Evolutionary conservation across 2,329 filamentous ascomycete genomes (phyloP), one percentile per base, ranked within the genome.

Genomic region (Periconia digitata): DNA sequence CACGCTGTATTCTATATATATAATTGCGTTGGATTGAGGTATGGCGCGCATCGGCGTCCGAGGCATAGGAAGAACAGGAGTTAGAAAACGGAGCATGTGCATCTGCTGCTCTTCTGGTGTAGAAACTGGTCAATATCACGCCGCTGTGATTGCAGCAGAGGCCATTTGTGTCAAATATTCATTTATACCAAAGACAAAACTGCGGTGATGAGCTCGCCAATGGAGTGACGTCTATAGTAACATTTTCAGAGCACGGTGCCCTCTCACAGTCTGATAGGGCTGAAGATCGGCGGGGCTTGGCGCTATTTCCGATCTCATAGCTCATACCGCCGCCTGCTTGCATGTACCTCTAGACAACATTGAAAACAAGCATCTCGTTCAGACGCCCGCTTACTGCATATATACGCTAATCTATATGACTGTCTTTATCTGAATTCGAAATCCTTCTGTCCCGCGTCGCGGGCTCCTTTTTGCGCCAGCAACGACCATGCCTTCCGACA

Each of bases 41-140:
- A 46, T 46, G 51, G 37, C 51, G 58, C 49, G 54, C 54, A 64
- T 49, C 8, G 47, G 60, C 60, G 59, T 55, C 49, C 50, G 50
- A 54, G 52, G 38, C 38, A 40, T 13, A 24, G 38, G 21, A 27
- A 15, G n/a, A n/a, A n/a, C n/a, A n/a, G n/a, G n/a, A n/a, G n/a
- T n/a, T n/a, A 18, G 51, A 58, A 58, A 53, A 49, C 36, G 27
- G 53, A 54, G 51, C 47, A 24, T 32, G 45, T 41, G 37, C 45
- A 52, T 46, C 44, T 23, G 32, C 40, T 20, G 55, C 56, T 57
- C 54, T 59, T 56, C 51, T 63, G 53, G 50, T 56, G 53, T 55
- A 59, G 51, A 52, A 53, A 60, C 49, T 57, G 50, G 58, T 60
- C 59, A 57, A 60, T 62, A 62, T 56, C 56, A 62, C 37, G 44